A percentile compares a stretch with the other conserved stretches of the same genome.
These are phyloP conservation scores for Kodamaea hsintzibuensis DNA, from an alignment of 805 yeast genomes.

Conservation along the genomic window DNA sequence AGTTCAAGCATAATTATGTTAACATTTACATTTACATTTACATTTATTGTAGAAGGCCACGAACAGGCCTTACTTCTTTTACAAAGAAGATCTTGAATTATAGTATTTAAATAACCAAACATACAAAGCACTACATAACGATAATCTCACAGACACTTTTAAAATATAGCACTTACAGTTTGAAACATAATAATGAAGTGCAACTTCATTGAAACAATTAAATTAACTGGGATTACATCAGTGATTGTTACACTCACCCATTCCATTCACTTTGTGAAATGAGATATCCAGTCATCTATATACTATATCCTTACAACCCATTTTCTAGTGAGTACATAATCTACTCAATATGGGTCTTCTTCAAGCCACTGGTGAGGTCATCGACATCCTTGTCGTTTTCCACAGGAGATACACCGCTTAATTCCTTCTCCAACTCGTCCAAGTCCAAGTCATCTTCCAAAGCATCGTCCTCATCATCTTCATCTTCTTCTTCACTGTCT, in stretches of 20 bases:
- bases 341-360: conserved; percentile 47
- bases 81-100: too few relatives aligned
- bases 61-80: too few relatives aligned
- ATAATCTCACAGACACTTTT: too few relatives aligned
- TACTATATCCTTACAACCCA: neutral
- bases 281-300: neutral
- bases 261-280: neutral
- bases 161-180: too few relatives aligned
- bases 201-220: too few relatives aligned
- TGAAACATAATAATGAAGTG: too few relatives aligned
- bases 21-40: too few relatives aligned
- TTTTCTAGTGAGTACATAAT: neutral
- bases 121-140: too few relatives aligned
- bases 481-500: conserved; percentile 69
- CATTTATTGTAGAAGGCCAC: too few relatives aligned
- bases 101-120: too few relatives aligned
- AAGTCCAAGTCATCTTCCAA: conserved; percentile 59
- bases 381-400: conserved; percentile 50
- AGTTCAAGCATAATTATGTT: too few relatives aligned
- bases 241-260: neutral
- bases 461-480: conserved; percentile 53
- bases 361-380: conserved; percentile 58
- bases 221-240: neutral
- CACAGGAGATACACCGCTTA: conserved; percentile 46
- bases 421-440: conserved; percentile 52